Evolutionary conservation across 805 yeast species (phyloP), one percentile per base, ranked within the genome.

Genomic region (Candida michaelii): DNA sequence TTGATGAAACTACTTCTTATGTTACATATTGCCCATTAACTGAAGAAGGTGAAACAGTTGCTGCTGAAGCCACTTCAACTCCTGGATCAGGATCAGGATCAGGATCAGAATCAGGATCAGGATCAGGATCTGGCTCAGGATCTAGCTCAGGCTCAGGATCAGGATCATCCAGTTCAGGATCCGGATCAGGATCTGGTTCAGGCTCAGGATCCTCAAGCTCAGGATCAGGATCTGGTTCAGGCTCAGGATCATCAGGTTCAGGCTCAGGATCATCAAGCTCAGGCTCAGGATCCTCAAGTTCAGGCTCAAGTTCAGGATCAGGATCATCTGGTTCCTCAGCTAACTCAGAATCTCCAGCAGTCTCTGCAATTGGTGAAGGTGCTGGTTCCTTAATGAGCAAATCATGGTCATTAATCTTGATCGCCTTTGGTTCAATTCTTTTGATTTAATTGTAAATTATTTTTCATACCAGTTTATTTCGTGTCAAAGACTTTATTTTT

Each of bases 11-110:
- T 34, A 59, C 65, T 29, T 48, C 52, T 23, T 62, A 59, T 56
- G 58, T 62, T 50, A 62, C 66, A 25, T 62, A 58, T 58, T 60
- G 63, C 45, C 64, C 64, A 49, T 42, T 59, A 21, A 25, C 58
- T 34, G 16, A 21, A 21, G 8, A 13, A 9, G 14, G 17, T 5
- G 29, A 16, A 12, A 25, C 29, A 4, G n/a, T n/a, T 25, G 37
- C 29, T 21, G 37, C 13, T 37, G 27, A 37, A 18, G 5, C 40
- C 16, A 21, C 35, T 30, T 19, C 25, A 5, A 13, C 27, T 14
- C 25, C 35, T 6, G 29, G 25, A 4, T 17, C 30, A 31, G 25
- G 16, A 12, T 25, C 39, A 4, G 30, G 39, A 5, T 32, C 36
- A 10, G 13, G 14, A 12, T 36, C 39, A 25, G 31, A 46, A 32